Percentiles rank a stretch among this genome's conserved stretches.
These are phyloP conservation scores for Syncephalastrum racemosum DNA, from an alignment of 371 early-diverging fungal species.

Conservation along the genomic window DNA sequence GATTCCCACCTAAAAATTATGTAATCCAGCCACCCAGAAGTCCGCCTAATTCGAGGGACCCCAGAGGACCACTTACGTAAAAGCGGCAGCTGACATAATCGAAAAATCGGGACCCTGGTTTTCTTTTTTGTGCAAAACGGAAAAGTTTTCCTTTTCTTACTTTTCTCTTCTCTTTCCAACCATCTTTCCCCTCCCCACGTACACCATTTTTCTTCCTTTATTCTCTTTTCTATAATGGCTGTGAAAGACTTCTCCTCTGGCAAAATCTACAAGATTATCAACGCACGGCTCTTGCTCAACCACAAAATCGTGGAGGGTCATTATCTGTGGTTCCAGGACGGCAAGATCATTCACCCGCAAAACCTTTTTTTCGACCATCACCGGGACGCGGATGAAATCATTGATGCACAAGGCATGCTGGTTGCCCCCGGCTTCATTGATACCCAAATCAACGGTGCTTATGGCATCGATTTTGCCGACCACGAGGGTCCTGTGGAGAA, in stretches of 20 bases:
- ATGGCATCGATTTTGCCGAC: slow-evolving; percentile 83
- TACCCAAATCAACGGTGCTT: slow-evolving; percentile 84
- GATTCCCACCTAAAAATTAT: too few relatives aligned
- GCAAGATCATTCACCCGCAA: slow-evolving; percentile 79
- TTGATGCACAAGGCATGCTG: slow-evolving; percentile 74
- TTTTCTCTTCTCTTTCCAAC: background rate
- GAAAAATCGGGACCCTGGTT: slow-evolving; percentile 1
- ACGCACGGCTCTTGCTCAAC: slow-evolving; percentile 73
- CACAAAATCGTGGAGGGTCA: slow-evolving; percentile 71
- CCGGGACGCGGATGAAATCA: slow-evolving; percentile 66
- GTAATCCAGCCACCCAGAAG: too few relatives aligned
- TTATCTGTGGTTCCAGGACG: slow-evolving; percentile 75
- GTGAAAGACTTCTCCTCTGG: slow-evolving; percentile 13
- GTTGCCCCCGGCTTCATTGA: slow-evolving; percentile 84
- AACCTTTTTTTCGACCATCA: slow-evolving; percentile 68
- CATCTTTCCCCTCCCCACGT: background rate
- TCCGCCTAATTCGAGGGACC: too few relatives aligned
- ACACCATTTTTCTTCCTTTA: background rate
- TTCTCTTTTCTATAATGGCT: background rate
- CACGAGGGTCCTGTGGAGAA: slow-evolving; percentile 43
- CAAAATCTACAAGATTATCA: slow-evolving; percentile 75
- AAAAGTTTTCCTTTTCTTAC: slow-evolving; percentile 3
- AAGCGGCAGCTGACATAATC: slow-evolving; percentile 2
- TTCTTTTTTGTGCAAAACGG: too few relatives aligned
- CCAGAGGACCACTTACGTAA: background rate